phyloP scores from a whole-genome alignment of 257 asterid genomes.

The Fraxinus americana region DNA sequence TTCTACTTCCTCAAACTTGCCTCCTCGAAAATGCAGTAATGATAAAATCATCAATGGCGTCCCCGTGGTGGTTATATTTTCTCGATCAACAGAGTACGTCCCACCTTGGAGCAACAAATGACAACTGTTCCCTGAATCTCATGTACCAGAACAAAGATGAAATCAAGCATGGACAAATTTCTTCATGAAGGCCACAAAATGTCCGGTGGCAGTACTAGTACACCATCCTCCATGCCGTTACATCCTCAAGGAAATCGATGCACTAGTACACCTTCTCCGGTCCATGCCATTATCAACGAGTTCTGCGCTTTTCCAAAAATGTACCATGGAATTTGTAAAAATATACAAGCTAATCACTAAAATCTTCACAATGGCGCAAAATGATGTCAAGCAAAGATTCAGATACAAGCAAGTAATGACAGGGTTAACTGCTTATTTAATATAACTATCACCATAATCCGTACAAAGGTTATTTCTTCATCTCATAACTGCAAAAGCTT shows the following conservation, averaged over 20 bases:
- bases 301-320: conserved; percentile 47
- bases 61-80: background rate
- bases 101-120: conserved; percentile 4
- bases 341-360: conserved; percentile 28
- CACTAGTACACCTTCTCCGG: conserved; percentile 48
- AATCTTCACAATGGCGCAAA: conserved; percentile 11
- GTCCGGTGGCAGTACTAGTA: conserved; percentile 50
- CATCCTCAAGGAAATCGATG: conserved; percentile 47
- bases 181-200: conserved; percentile 36
- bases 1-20: conserved; percentile 15
- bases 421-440: background rate
- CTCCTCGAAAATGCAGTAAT: conserved; percentile 1
- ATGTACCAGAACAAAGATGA: conserved; percentile 27
- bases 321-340: conserved; percentile 45
- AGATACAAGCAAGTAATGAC: background rate
- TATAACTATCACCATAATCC: background rate
- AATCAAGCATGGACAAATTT: conserved; percentile 30
- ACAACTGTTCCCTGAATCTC: conserved; percentile 18
- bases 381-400: conserved; percentile 17
- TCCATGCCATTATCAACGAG: conserved; percentile 44
- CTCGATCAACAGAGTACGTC: conserved; percentile 15
- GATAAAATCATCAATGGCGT: conserved; percentile 14
- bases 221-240: conserved; percentile 40
- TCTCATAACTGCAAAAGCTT: background rate
- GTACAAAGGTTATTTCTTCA: background rate